Conservation (phyloP, 2,329 filamentous ascomycete genomes). For the Aureobasidium zeae region DNA sequence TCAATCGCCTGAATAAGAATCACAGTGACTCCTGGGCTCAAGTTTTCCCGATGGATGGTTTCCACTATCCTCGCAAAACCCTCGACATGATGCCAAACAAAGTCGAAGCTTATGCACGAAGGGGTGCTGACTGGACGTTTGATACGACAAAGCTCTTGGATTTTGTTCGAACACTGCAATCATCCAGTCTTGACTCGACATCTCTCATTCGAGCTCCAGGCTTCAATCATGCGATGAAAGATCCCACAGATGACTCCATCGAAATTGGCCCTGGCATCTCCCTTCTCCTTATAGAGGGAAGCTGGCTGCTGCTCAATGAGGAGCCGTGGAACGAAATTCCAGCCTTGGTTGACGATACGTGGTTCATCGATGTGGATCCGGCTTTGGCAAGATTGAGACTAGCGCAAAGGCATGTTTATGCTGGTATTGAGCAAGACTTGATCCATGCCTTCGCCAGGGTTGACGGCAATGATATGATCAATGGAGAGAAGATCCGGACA, state of each 20-base stretch:
- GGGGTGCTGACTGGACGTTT: constrained; percentile 34
- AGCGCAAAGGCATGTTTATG: constrained; percentile 24
- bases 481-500: not conserved
- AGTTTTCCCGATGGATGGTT: constrained; percentile 28
- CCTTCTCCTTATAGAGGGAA: constrained; percentile 20
- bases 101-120: constrained; percentile 28
- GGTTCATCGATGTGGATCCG: constrained; percentile 35
- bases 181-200: not conserved
- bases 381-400: constrained; percentile 31
- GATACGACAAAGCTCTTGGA: constrained; percentile 25
- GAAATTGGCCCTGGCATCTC: constrained; percentile 19
- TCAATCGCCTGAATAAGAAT: not conserved
- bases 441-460: not conserved
- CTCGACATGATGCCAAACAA: constrained; percentile 28
- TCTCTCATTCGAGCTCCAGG: constrained; percentile 23
- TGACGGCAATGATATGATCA: constrained; percentile 6
- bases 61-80: constrained; percentile 27
- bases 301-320: constrained; percentile 27
- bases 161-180: constrained; percentile 24
- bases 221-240: constrained; percentile 31
- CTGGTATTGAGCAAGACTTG: constrained; percentile 3
- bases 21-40: not conserved
- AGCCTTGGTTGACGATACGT: constrained; percentile 32
- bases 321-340: constrained; percentile 30
- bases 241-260: constrained; percentile 27